Evolutionary conservation across 352 stramenopile species (phyloP).

Genomic region (Phytopythium litorale): DNA sequence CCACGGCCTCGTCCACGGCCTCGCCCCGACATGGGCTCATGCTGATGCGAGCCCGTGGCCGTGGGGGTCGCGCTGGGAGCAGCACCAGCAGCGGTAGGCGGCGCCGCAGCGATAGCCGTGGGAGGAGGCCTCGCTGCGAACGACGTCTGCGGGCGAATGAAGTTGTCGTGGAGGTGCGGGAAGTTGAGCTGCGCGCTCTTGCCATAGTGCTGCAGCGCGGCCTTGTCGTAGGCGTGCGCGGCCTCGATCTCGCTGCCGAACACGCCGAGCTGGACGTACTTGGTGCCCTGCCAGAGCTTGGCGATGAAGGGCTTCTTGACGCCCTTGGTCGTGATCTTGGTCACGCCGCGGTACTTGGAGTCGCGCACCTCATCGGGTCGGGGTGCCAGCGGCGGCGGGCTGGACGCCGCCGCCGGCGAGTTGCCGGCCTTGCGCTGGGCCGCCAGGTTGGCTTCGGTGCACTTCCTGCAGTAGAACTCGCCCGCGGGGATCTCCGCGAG

Average conservation of each 20-base stretch:
- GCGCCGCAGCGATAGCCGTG: neutral
- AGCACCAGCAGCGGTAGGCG: neutral
- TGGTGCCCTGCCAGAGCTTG: slow-evolving; percentile 60
- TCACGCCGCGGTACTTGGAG: slow-evolving; percentile 77
- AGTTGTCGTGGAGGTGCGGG: slow-evolving; percentile 70
- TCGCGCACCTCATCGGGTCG: slow-evolving; percentile 52
- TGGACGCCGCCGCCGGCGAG: neutral
- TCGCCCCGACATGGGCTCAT: slow-evolving; percentile 15
- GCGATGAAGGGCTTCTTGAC: slow-evolving; percentile 82
- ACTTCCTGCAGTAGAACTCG: slow-evolving; percentile 83
- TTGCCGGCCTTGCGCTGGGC: slow-evolving; percentile 33
- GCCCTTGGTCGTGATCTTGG: slow-evolving; percentile 74
- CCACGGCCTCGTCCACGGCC: slow-evolving; percentile 34
- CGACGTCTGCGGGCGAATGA: slow-evolving; percentile 34
- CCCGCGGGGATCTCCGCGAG: slow-evolving; percentile 66
- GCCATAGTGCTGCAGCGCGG: slow-evolving; percentile 61
- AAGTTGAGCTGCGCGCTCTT: slow-evolving; percentile 74
- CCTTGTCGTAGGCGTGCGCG: slow-evolving; percentile 79
- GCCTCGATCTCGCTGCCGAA: slow-evolving; percentile 79
- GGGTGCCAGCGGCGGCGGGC: neutral
- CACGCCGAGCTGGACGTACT: slow-evolving; percentile 64
- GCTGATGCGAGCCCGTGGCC: slow-evolving; percentile 2
- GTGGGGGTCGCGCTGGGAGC: neutral
- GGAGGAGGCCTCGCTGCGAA: slow-evolving; percentile 14
- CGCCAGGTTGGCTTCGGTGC: slow-evolving; percentile 38